Evolutionary conservation across 1,284 basidiomycete genomes (phyloP).

Genomic region (Pseudozyma sp.): DNA sequence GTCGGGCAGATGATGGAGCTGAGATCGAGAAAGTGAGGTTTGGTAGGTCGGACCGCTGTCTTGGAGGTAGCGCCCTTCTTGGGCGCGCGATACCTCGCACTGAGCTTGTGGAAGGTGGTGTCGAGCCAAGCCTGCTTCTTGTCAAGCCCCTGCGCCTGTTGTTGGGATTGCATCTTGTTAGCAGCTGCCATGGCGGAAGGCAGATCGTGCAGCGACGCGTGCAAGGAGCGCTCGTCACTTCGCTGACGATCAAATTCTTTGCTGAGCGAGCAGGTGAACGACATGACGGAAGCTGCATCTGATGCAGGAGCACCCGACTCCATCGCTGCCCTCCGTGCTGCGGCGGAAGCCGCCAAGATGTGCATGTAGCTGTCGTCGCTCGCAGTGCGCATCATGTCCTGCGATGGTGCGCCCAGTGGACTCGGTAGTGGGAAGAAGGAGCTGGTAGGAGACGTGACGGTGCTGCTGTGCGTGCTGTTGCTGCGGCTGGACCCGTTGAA

Average conservation of each 20-base stretch:
- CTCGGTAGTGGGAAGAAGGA: slow-evolving; percentile 27
- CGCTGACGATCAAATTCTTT: slow-evolving; percentile 47
- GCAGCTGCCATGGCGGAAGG: background rate
- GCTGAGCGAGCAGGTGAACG: slow-evolving; percentile 42
- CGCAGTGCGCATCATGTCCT: slow-evolving; percentile 40
- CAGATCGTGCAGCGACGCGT: slow-evolving; percentile 15
- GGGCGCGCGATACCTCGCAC: slow-evolving; percentile 22
- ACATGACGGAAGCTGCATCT: slow-evolving; percentile 36
- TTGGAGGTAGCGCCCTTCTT: slow-evolving; percentile 19
- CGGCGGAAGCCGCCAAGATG: slow-evolving; percentile 40
- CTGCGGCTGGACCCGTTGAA: slow-evolving; percentile 36
- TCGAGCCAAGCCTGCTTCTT: slow-evolving; percentile 45
- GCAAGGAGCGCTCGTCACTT: slow-evolving; percentile 12
- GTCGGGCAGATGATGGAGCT: slow-evolving; percentile 47
- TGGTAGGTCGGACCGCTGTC: slow-evolving; percentile 8
- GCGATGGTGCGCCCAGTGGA: slow-evolving; percentile 17
- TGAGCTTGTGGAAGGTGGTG: slow-evolving; percentile 44
- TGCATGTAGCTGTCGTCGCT: slow-evolving; percentile 49
- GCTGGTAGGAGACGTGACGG: slow-evolving; percentile 30
- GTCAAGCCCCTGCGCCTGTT: slow-evolving; percentile 3
- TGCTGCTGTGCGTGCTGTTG: slow-evolving; percentile 26
- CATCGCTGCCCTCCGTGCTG: slow-evolving; percentile 23
- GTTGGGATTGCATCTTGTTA: background rate
- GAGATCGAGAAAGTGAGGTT: slow-evolving; percentile 52
- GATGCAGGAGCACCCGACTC: slow-evolving; percentile 22